Conservation (phyloP, 2,329 filamentous ascomycete genomes). For the Colletotrichum horii region DNA sequence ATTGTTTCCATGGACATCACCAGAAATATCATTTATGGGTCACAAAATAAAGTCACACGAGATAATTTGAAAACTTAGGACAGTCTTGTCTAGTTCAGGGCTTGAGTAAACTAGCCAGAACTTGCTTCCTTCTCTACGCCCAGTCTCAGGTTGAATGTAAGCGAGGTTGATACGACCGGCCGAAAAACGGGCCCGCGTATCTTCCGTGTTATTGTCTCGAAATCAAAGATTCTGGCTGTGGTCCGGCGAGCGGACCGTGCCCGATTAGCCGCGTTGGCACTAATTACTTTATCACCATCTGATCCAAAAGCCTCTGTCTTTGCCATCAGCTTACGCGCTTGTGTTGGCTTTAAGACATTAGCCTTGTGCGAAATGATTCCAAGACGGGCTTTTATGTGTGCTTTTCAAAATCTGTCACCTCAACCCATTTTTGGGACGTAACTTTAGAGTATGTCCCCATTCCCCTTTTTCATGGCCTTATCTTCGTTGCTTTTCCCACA, state of each 20-base stretch:
- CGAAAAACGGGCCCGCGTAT: neutral
- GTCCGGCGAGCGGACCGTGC: neutral
- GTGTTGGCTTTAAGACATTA: neutral
- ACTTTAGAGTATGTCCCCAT: neutral
- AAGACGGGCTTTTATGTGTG: neutral
- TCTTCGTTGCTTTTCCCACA: neutral
- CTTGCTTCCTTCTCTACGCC: neutral
- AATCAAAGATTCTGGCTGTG: neutral
- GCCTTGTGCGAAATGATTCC: neutral
- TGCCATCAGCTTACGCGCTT: neutral
- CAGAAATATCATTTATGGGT: neutral
- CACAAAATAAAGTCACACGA: neutral
- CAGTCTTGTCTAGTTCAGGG: neutral
- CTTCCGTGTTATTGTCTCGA: neutral
- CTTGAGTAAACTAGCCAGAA: neutral
- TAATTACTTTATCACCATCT: too few relatives aligned
- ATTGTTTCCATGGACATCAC: neutral
- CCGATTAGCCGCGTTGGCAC: neutral
- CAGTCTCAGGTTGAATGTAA: neutral
- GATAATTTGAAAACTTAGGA: neutral
- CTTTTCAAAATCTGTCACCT: neutral
- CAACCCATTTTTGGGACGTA: accelerated
- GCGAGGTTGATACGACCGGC: neutral
- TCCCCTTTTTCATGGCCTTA: neutral
- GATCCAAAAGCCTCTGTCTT: neutral